Evolutionary conservation across 768 basidiomycete species (phyloP), one percentile per base, ranked within the genome.

Genomic region (Termitomyces sp.): DNA sequence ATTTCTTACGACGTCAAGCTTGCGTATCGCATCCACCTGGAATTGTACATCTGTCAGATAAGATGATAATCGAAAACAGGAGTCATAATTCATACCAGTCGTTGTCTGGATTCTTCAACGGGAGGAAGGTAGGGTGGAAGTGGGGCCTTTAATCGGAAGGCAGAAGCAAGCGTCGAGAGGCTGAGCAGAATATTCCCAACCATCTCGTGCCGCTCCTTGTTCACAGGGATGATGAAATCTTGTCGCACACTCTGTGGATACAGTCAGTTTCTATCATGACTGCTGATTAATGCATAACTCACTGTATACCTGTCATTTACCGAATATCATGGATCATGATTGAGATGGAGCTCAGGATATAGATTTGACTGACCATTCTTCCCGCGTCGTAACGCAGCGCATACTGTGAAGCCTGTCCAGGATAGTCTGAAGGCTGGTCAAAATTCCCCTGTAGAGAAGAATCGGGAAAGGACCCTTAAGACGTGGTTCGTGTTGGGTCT

Each of bases 81-180:
- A 44, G 36, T 14, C 5, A 62, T 12, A 3, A 24, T 6, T 57
- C 80, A 48, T 67, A 90, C 94, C 69, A 99, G 73, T 8, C 85
- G 82, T 54, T 87, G 81, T 51, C 96, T 83, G 0, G 93, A 83
- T 62, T 86, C 80, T 67, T 96, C 94, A 0, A 90, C 96, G 0
- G 95, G 95, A 3, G 97, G 97, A 0, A 99, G 81, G 69, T 94
- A 98, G 0, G 97, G 94, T 0, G 97, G 94, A n/a, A 99, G 75
- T 1, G 97, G 97, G 5, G 92, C 86, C 66, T 96, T 96, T 42
- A 92, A 76, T 18, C 85, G 77, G 69, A 95, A 91, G 1, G 88
- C 87, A 1, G 89, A 83, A 4, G 91, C 84, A 31, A 95, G 77
- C 0, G 82, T 84, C 1, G 92, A 90, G 68, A 94, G 89, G 68